Base-by-base conservation (phyloP, 805 yeast species). In the Ogataea paraovalis region DNA sequence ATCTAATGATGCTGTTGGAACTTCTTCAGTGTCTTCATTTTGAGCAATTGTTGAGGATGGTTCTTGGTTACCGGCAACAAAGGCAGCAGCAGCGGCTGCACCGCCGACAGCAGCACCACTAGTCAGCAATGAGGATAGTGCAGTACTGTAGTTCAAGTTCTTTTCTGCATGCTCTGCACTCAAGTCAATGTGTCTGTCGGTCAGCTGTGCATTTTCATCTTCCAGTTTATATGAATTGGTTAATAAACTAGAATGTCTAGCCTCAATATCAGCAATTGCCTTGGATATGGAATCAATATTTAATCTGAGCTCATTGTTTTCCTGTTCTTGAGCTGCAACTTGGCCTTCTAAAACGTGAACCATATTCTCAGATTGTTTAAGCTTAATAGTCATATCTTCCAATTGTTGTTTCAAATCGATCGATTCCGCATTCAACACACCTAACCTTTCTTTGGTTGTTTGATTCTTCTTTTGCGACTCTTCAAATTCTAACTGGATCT, bases 321-420 rank as follows among this genome's bases (percentile, higher is more conserved):
- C 72, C 22, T 71, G 71, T 53, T 85, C 75, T 52, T 64, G 68
- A 4, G 85, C 80, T 37, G 79, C 83, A 42, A 84, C 73, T 62
- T 90, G 96, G 38, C 85, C 82, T 46, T 79, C 72, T 56, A 79
- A 79, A 37, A 88, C 87, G 39, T 83, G 76, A 19, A 76, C 72
- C 55, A 85, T 71, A 44, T 85, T 84, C 46, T 74, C 72, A 28
- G 86, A 80, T 56, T 83, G 84, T 52, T 76, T 78, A 19, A 79
- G 74, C 46, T 83, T 85, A 41, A 69, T 65, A 48, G 78, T 69
- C 41, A 76, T 72, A 39, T 71, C 67, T 41, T 75, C 81, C 30
- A 85, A 61, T 53, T 81, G 83, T 46, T 71, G 70, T 55, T 81
- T 78, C 51, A 85, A 64, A 46, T 80, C 82, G 18, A 73, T 74